Conservation (phyloP, 2,329 filamentous ascomycete genomes). For the Phaeosphaeria sp. region DNA sequence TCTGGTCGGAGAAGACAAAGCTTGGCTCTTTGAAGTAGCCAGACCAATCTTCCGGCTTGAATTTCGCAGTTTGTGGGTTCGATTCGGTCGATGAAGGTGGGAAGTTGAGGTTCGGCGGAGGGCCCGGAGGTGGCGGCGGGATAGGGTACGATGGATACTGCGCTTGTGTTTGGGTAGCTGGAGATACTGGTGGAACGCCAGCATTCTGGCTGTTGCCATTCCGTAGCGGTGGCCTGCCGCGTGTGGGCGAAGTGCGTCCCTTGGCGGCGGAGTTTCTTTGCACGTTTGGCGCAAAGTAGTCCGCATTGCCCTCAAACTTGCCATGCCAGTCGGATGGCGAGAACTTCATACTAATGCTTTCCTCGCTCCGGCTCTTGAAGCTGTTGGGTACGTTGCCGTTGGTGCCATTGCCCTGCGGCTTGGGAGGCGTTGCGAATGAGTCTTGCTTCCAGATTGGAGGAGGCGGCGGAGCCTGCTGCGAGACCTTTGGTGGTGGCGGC, state of each 20-base stretch:
- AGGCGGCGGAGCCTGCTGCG: constrained; percentile 20
- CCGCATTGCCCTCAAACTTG: constrained; percentile 51
- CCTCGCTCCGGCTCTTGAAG: constrained; percentile 56
- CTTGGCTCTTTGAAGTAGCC: constrained; percentile 53
- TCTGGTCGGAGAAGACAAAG: constrained; percentile 44
- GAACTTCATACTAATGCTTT: constrained; percentile 59
- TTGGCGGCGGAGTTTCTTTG: constrained; percentile 30
- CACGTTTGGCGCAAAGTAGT: constrained; percentile 51
- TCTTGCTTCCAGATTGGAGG: constrained; percentile 25
- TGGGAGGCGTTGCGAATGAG: constrained; percentile 24
- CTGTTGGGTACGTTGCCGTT: constrained; percentile 30
- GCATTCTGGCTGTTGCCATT: constrained; percentile 2
- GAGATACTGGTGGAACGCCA: neutral
- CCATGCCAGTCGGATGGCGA: constrained; percentile 56
- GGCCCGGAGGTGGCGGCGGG: constrained; percentile 39
- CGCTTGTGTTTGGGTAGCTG: constrained; percentile 11
- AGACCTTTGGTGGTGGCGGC: constrained; percentile 21
- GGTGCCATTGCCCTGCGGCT: constrained; percentile 16
- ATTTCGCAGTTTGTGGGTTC: constrained; percentile 44
- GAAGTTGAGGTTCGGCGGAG: constrained; percentile 33
- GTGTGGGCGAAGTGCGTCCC: constrained; percentile 40
- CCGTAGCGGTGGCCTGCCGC: constrained; percentile 36
- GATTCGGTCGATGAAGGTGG: constrained; percentile 21
- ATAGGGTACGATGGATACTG: constrained; percentile 23
- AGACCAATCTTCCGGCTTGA: constrained; percentile 52